phyloP scores from a whole-genome alignment of 805 yeast species.

The Ogataea parapolymorpha region DNA sequence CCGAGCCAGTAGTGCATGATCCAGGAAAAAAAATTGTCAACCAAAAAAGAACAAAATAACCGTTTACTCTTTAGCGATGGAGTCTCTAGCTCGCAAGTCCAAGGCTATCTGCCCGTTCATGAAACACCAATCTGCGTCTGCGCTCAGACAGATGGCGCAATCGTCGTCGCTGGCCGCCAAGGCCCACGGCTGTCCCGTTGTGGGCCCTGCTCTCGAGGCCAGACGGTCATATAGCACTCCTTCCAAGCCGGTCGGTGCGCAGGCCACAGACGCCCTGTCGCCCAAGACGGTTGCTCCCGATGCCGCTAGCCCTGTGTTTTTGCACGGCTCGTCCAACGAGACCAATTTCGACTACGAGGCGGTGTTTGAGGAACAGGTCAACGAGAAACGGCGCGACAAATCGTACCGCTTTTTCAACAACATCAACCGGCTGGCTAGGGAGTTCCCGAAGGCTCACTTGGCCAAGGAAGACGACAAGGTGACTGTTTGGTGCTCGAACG shows the following conservation, averaged over 20 bases:
- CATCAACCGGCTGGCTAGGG: constrained; percentile 91
- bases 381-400: constrained; percentile 77
- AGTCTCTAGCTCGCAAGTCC: constrained; percentile 71
- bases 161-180: constrained; percentile 45
- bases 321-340: constrained; percentile 43
- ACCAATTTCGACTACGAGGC: constrained; percentile 67
- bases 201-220: constrained; percentile 68
- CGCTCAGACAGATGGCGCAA: constrained; percentile 55
- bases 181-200: constrained; percentile 85
- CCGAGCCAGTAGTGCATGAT: constrained; percentile 4
- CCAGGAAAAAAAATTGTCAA: background rate
- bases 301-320: constrained; percentile 30
- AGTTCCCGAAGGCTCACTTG: constrained; percentile 92
- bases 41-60: constrained; percentile 1
- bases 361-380: constrained; percentile 61
- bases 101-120: constrained; percentile 83
- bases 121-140: constrained; percentile 50
- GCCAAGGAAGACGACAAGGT: constrained; percentile 73
- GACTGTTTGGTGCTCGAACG: constrained; percentile 99
- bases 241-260: constrained; percentile 43
- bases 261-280: constrained; percentile 39
- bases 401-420: constrained; percentile 96
- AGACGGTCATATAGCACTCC: constrained; percentile 45
- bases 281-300: constrained; percentile 22
- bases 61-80: constrained; percentile 48